Conservation (phyloP, 164 flowering plant species). For the Warburgia ugandensis region DNA sequence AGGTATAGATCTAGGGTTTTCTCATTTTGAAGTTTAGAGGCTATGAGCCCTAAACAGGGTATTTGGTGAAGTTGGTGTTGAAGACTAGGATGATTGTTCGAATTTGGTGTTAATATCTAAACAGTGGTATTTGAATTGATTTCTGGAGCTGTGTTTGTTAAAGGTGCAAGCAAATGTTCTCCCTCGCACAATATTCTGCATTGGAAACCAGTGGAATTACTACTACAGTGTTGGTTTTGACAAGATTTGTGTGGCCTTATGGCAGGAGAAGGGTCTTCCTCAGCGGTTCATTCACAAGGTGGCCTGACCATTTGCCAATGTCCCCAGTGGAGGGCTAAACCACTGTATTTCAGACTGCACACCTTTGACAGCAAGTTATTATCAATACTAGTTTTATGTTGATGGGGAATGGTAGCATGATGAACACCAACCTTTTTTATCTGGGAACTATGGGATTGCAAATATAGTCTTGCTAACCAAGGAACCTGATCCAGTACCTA, state of each 20-base stretch:
- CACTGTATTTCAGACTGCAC: slow-evolving; percentile 68
- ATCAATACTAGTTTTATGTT: slow-evolving; percentile 87
- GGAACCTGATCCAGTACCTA: slow-evolving; percentile 36
- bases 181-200: slow-evolving; percentile 24
- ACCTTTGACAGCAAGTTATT: slow-evolving; percentile 61
- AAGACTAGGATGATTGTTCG: slow-evolving; percentile 1
- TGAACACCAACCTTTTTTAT: slow-evolving; percentile 46
- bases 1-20: slow-evolving; percentile 2
- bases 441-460: slow-evolving; percentile 62
- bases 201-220: slow-evolving; percentile 26
- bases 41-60: slow-evolving; percentile 3
- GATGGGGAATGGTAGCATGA: slow-evolving; percentile 97
- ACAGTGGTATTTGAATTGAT: not conserved
- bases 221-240: slow-evolving; percentile 25
- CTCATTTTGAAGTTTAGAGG: not conserved
- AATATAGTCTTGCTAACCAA: slow-evolving; percentile 52
- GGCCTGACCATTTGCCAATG: slow-evolving; percentile 70
- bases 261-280: slow-evolving; percentile 49
- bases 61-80: slow-evolving; percentile 1
- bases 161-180: slow-evolving; percentile 29
- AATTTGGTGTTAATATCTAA: no score
- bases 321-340: slow-evolving; percentile 88
- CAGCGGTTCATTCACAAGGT: slow-evolving; percentile 49
- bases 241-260: slow-evolving; percentile 52
- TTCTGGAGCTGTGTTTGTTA: slow-evolving; percentile 2